phyloP scores from a whole-genome alignment of 139 green algal genomes.

The Chlorella sp. region DNA sequence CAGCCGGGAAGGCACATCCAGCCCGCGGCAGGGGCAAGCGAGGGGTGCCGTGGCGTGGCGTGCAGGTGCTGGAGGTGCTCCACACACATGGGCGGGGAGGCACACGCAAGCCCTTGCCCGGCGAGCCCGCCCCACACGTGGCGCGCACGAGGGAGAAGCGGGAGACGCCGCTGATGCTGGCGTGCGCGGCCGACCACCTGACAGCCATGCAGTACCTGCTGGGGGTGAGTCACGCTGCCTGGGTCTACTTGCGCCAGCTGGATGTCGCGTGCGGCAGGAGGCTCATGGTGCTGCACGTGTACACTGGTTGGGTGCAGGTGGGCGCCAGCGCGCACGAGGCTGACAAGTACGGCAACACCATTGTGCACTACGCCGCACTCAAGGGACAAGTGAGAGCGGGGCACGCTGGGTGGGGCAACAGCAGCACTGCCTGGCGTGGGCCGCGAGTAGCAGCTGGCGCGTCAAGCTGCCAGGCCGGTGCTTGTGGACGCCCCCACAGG shows the following conservation, averaged over 20 bases:
- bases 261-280: too few relatives aligned
- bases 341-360: conserved; percentile 6
- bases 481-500: too few relatives aligned
- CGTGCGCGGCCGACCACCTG: background rate
- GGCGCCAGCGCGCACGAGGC: background rate
- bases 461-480: too few relatives aligned
- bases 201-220: conserved; percentile 4
- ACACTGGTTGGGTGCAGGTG: conserved; percentile 1
- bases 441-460: too few relatives aligned
- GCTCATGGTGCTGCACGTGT: too few relatives aligned
- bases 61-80: conserved; percentile 7
- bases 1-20: too few relatives aligned
- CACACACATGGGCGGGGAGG: background rate
- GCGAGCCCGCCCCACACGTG: background rate
- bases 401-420: too few relatives aligned
- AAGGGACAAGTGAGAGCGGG: background rate
- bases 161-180: conserved; percentile 4
- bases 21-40: too few relatives aligned
- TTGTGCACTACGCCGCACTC: conserved; percentile 2
- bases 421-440: too few relatives aligned
- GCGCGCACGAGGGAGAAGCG: background rate
- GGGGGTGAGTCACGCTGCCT: conserved; percentile 7
- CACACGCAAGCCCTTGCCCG: background rate
- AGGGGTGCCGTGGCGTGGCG: too few relatives aligned
- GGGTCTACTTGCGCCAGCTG: too few relatives aligned